Evolutionary conservation across 2,329 filamentous ascomycete species (phyloP).

Genomic region (Cladophialophora carrionii): DNA sequence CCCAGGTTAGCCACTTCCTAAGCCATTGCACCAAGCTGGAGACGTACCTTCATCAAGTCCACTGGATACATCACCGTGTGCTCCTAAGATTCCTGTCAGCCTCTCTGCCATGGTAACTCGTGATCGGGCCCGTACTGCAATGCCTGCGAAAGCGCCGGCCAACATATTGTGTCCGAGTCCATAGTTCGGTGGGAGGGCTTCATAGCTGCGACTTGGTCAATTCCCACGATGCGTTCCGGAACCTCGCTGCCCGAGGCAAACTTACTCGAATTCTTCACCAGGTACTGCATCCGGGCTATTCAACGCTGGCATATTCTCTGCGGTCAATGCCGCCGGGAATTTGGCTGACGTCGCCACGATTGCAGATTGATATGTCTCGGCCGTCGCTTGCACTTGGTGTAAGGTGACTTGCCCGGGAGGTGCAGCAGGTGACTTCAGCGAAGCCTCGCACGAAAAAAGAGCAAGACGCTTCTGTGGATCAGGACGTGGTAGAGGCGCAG

Average conservation of each 20-base stretch:
- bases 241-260: constrained; percentile 44
- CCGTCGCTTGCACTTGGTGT: constrained; percentile 5
- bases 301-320: constrained; percentile 37
- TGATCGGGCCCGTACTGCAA: constrained; percentile 66
- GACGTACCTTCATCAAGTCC: constrained; percentile 86
- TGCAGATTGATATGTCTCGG: constrained; percentile 20
- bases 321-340: constrained; percentile 39
- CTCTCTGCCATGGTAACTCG: not conserved
- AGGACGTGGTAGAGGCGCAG: not conserved
- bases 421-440: constrained; percentile 3
- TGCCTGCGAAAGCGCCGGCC: constrained; percentile 94
- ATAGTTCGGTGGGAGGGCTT: constrained; percentile 91
- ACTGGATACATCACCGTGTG: constrained; percentile 99
- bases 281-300: constrained; percentile 45
- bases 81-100: constrained; percentile 62
- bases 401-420: constrained; percentile 6
- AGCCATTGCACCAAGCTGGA: constrained; percentile 38
- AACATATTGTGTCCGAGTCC: constrained; percentile 92
- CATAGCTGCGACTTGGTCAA: constrained; percentile 65
- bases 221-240: constrained; percentile 6
- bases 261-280: constrained; percentile 54
- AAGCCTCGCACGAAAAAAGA: constrained; percentile 4
- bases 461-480: not conserved
- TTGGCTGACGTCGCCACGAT: constrained; percentile 39
- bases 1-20: constrained; percentile 20